phyloP scores from a whole-genome alignment of 257 asterid genomes.

The Anisodus tanguticus region DNA sequence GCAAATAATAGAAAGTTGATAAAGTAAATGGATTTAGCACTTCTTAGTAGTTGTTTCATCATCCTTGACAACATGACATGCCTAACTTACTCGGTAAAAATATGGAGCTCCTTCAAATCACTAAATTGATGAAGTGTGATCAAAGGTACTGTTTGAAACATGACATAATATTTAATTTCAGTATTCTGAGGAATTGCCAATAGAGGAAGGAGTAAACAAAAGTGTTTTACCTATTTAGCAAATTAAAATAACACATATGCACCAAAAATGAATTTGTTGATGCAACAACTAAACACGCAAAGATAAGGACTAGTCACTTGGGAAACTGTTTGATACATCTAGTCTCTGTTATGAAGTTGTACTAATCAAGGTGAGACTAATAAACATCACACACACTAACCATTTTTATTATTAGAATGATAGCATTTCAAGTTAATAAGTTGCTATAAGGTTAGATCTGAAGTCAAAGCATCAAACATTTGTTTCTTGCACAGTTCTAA shows the following conservation, averaged over 20 bases:
- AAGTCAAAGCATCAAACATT: constrained; percentile 11
- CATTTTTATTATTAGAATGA: neutral
- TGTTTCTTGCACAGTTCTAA: neutral
- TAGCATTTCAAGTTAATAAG: neutral
- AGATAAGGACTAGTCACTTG: neutral
- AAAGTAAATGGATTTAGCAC: constrained; percentile 4
- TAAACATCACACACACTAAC: neutral
- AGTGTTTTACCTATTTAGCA: neutral
- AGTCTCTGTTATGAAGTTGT: neutral
- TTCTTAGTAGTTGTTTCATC: neutral
- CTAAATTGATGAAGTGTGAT: neutral
- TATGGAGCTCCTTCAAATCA: neutral
- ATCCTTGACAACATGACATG: constrained; percentile 18
- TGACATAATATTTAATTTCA: neutral
- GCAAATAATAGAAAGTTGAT: constrained; percentile 21
- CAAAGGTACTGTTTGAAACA: neutral
- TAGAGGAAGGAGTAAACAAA: neutral
- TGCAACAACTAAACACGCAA: neutral
- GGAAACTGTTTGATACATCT: neutral
- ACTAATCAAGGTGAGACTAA: constrained; percentile 3
- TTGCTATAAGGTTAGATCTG: neutral
- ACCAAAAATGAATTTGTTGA: neutral
- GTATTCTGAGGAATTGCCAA: constrained; percentile 10
- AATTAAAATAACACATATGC: neutral
- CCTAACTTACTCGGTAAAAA: neutral